Conservation (phyloP, 768 basidiomycete genomes). For the Suillus subluteus region DNA sequence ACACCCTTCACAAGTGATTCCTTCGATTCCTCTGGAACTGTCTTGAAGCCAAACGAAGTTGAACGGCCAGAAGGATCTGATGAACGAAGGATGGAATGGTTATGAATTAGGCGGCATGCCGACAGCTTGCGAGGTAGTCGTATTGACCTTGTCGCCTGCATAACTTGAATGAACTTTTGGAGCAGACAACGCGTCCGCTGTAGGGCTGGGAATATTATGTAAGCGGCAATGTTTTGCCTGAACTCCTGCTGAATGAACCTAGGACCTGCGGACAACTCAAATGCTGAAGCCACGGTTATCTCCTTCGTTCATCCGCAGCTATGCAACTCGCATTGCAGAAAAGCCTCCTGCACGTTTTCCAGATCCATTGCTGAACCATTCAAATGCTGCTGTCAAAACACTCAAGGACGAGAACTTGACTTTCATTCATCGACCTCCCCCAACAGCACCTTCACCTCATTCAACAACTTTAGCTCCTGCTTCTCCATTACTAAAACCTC, state of each 20-base stretch:
- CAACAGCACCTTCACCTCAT: slow-evolving; percentile 70
- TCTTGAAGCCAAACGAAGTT: slow-evolving; percentile 92
- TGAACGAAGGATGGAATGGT: slow-evolving; percentile 11
- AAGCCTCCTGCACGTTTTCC: slow-evolving; percentile 56
- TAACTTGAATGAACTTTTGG: not conserved
- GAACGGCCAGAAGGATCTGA: slow-evolving; percentile 42
- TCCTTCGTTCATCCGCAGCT: slow-evolving; percentile 32
- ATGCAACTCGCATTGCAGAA: slow-evolving; percentile 44
- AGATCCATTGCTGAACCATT: slow-evolving; percentile 59
- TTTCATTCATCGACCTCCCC: slow-evolving; percentile 86
- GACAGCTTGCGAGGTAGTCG: slow-evolving; percentile 6
- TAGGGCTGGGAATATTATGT: slow-evolving; percentile 4
- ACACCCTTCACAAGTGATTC: slow-evolving; percentile 91
- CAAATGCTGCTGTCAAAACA: slow-evolving; percentile 52
- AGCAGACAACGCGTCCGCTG: not conserved
- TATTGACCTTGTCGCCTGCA: slow-evolving; percentile 9
- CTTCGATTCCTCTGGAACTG: slow-evolving; percentile 84
- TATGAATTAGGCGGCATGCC: slow-evolving; percentile 21
- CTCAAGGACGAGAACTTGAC: slow-evolving; percentile 62
- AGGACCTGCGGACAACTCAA: not conserved
- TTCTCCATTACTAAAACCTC: slow-evolving; percentile 67
- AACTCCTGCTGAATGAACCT: not conserved
- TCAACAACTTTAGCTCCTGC: slow-evolving; percentile 71
- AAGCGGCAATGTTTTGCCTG: not conserved
- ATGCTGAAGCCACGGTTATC: slow-evolving; percentile 29